Evolutionary conservation across 1,284 basidiomycete genomes (phyloP).

Genomic region (Cutaneotrichosporon sp.): DNA sequence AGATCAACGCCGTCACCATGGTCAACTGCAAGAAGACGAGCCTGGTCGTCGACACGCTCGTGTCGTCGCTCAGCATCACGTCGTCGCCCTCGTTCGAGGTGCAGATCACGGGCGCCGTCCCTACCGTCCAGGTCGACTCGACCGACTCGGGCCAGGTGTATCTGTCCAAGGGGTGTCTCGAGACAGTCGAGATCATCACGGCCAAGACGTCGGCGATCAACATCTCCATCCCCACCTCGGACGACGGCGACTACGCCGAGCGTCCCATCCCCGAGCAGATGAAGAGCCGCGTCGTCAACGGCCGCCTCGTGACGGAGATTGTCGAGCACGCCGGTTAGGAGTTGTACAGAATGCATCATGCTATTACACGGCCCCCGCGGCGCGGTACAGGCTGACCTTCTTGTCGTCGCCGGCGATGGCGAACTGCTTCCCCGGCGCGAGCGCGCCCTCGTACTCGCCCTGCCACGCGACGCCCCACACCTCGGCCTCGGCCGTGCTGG

Average conservation of each 20-base stretch:
- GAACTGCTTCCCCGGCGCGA: conserved; percentile 60
- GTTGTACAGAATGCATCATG: conserved; percentile 10
- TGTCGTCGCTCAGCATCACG: conserved; percentile 85
- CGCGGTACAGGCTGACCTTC: conserved; percentile 63
- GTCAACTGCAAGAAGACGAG: conserved; percentile 90
- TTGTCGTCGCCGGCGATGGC: conserved; percentile 80
- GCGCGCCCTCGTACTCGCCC: conserved; percentile 63
- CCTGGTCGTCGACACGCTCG: conserved; percentile 85
- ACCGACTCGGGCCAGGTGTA: conserved; percentile 96
- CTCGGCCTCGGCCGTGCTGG: conserved; percentile 72
- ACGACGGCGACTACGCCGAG: conserved; percentile 89
- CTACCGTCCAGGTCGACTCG: conserved; percentile 90
- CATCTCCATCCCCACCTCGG: conserved; percentile 76
- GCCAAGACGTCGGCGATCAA: conserved; percentile 96
- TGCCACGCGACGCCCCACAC: conserved; percentile 88
- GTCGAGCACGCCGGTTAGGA: conserved; percentile 81
- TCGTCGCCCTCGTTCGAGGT: conserved; percentile 89
- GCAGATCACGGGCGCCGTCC: conserved; percentile 85
- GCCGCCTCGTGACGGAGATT: conserved; percentile 83
- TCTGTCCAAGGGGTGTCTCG: conserved; percentile 78
- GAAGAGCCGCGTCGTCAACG: conserved; percentile 75
- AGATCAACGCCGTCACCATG: conserved; percentile 91
- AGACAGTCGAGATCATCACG: conserved; percentile 79
- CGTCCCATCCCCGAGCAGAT: conserved; percentile 95
- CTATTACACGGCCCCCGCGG: conserved; percentile 40